These are phyloP conservation scores for Thraustochytrium striatum DNA, from an alignment of 352 stramenopile species.

Conservation along the genomic window DNA sequence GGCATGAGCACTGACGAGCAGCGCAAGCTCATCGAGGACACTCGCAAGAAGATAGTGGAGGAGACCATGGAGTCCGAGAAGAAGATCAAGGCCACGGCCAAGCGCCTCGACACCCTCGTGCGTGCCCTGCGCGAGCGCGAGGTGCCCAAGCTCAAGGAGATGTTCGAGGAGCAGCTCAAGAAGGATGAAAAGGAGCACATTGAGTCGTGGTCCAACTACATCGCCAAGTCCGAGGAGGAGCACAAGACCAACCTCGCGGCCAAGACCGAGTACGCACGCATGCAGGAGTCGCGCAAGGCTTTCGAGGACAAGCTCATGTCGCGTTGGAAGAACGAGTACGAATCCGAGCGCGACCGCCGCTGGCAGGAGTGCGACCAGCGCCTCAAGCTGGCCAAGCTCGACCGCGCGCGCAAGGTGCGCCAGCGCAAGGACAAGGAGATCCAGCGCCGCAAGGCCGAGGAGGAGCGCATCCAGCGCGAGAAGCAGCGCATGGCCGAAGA, in stretches of 20 bases:
- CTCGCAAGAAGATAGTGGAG: constrained; percentile 87
- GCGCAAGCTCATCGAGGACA: constrained; percentile 74
- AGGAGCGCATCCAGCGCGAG: constrained; percentile 59
- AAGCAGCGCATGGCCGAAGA: constrained; percentile 63
- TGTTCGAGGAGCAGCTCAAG: constrained; percentile 68
- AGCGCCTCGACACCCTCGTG: constrained; percentile 90
- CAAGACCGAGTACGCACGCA: constrained; percentile 58
- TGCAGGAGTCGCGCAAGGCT: constrained; percentile 55
- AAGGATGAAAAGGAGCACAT: constrained; percentile 75
- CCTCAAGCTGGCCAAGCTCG: constrained; percentile 74
- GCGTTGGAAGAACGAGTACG: constrained; percentile 68
- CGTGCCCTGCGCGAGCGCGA: constrained; percentile 92
- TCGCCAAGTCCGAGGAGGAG: constrained; percentile 71
- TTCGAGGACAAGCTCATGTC: constrained; percentile 68
- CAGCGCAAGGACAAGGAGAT: constrained; percentile 66
- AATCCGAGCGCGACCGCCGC: constrained; percentile 68
- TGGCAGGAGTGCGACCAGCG: constrained; percentile 79
- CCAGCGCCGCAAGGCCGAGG: constrained; percentile 62
- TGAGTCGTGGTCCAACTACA: constrained; percentile 67
- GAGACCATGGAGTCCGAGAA: constrained; percentile 89
- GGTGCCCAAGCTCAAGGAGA: constrained; percentile 73
- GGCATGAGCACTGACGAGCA: constrained; percentile 64
- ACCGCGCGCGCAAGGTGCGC: constrained; percentile 64
- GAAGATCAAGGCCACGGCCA: constrained; percentile 83
- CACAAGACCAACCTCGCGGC: constrained; percentile 76